These are phyloP conservation scores for Syzygium jambos DNA, from an alignment of 345 rosid species.

Conservation along the genomic window DNA sequence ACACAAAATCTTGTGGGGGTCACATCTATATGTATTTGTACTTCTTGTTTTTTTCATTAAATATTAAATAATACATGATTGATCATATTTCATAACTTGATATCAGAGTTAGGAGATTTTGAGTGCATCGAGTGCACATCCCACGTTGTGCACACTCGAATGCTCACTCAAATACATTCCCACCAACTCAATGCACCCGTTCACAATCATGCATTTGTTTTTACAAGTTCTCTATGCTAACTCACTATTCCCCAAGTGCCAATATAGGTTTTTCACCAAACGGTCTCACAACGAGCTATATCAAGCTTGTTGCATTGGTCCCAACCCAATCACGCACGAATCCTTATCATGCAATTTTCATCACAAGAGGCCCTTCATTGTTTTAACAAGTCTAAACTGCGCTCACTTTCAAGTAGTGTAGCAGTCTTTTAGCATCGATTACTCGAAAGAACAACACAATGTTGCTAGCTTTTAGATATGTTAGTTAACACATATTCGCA, in stretches of 20 bases:
- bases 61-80: not conserved
- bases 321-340: not conserved
- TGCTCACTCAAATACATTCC: too few relatives aligned
- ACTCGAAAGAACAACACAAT: not conserved
- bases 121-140: not conserved
- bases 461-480: not conserved
- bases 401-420: not conserved
- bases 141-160: not conserved
- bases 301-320: not conserved
- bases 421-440: not conserved
- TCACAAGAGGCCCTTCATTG: not conserved
- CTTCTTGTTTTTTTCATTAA: too few relatives aligned
- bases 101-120: not conserved
- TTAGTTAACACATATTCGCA: not conserved
- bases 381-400: not conserved
- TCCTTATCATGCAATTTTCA: not conserved
- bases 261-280: not conserved
- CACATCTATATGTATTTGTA: too few relatives aligned
- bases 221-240: too few relatives aligned
- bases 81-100: not conserved
- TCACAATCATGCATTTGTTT: too few relatives aligned
- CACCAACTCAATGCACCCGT: too few relatives aligned
- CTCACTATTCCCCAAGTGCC: too few relatives aligned
- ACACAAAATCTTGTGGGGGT: not conserved
- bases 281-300: not conserved